Percentiles rank a stretch among this genome's conserved stretches.
Evolutionary conservation across 257 asterid species (phyloP).

Genomic region (Solanum virginianum): DNA sequence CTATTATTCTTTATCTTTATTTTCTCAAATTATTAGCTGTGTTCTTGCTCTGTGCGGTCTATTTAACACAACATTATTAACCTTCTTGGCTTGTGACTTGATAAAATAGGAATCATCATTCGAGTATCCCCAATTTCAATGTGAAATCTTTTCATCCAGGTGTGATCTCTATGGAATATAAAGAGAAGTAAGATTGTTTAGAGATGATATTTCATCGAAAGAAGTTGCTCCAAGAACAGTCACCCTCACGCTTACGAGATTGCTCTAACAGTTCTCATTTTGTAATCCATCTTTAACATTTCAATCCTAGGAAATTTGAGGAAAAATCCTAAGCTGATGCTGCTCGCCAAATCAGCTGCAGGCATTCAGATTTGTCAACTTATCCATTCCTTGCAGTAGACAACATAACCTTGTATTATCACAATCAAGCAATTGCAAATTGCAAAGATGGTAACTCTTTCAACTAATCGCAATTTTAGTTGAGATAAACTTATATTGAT

Average conservation of each 20-base stretch:
- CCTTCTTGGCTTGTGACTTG: no score
- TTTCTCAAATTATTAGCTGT: no score
- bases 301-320: slow-evolving; percentile 1
- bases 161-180: background rate
- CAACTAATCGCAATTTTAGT: background rate
- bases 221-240: background rate
- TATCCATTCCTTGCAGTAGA: slow-evolving; percentile 5
- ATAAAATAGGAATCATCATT: no score
- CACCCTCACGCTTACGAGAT: no score
- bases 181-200: background rate
- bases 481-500: background rate
- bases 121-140: no score
- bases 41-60: no score
- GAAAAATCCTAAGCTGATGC: background rate
- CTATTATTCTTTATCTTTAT: no score
- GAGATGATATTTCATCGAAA: background rate
- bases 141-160: background rate
- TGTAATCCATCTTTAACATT: background rate
- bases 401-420: background rate
- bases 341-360: background rate
- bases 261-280: no score
- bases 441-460: background rate
- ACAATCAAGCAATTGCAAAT: slow-evolving; percentile 5
- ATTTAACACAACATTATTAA: no score
- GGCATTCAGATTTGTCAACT: background rate